A percentile compares a stretch with the other conserved stretches of the same genome.
Conservation (phyloP, 257 asterid genomes). For the Nicotiana sylvestris region DNA sequence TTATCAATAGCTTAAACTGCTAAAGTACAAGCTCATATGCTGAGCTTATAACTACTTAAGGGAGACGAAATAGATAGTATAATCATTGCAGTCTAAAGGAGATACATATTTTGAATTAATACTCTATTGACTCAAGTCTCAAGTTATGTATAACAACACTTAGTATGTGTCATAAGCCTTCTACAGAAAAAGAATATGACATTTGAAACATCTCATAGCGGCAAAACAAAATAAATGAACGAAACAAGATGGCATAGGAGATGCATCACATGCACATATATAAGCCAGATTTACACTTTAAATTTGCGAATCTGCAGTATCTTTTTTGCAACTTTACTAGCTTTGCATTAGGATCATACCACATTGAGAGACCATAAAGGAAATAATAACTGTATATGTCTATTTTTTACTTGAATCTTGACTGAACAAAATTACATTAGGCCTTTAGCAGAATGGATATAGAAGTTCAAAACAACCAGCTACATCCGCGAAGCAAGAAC, state of each 20-base stretch:
- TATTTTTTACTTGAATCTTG: background rate
- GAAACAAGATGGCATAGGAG: background rate
- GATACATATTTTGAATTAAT: background rate
- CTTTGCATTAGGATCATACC: background rate
- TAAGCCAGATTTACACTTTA: background rate
- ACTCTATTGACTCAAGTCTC: background rate
- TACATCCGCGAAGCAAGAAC: conserved; percentile 11
- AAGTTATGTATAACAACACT: background rate
- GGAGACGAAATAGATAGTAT: background rate
- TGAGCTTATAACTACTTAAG: background rate
- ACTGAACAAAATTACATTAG: background rate
- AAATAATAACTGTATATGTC: background rate
- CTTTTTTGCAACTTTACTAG: background rate
- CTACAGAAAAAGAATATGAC: background rate
- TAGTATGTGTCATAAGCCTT: background rate
- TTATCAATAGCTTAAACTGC: background rate
- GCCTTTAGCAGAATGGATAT: background rate
- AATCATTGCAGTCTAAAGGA: background rate
- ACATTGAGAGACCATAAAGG: background rate
- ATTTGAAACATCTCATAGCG: background rate
- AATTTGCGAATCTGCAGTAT: background rate
- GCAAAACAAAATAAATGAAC: background rate
- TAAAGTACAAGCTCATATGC: background rate
- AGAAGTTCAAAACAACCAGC: background rate
- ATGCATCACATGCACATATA: background rate